Evolutionary conservation across 495 filamentous ascomycete genomes (phyloP).

Genomic region (Acidomyces sp.): DNA sequence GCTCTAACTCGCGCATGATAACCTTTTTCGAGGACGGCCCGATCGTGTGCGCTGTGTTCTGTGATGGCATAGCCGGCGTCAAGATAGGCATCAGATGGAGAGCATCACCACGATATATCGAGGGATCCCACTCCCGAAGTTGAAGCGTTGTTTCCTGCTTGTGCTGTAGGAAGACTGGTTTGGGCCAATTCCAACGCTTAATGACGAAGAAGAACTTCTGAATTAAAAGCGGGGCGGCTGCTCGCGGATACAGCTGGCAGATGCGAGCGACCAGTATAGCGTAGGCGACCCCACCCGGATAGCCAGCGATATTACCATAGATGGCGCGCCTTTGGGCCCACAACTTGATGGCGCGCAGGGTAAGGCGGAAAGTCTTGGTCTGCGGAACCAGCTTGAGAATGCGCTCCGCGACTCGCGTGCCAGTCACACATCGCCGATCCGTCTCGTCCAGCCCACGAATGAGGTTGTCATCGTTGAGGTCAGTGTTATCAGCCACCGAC

Average conservation of each 20-base stretch:
- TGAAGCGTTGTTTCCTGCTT: conserved; percentile 73
- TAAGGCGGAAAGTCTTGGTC: conserved; percentile 71
- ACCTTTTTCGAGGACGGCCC: conserved; percentile 71
- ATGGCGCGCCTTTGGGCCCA: conserved; percentile 91
- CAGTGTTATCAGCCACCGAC: conserved; percentile 57
- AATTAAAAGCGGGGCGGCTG: conserved; percentile 70
- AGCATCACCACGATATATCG: conserved; percentile 68
- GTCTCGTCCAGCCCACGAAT: conserved; percentile 74
- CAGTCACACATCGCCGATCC: conserved; percentile 80
- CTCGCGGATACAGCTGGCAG: conserved; percentile 93
- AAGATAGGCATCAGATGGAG: conserved; percentile 94
- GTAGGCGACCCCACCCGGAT: conserved; percentile 93
- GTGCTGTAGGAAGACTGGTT: conserved; percentile 73
- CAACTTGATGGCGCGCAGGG: conserved; percentile 81
- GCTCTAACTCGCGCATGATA: conserved; percentile 67
- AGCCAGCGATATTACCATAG: conserved; percentile 90
- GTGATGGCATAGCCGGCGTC: conserved; percentile 77
- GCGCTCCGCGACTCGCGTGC: conserved; percentile 83
- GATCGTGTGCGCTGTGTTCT: conserved; percentile 94
- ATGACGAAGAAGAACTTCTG: conserved; percentile 90
- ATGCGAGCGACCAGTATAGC: conserved; percentile 92
- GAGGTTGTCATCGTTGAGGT: conserved; percentile 67
- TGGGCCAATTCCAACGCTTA: conserved; percentile 83
- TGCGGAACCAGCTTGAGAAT: conserved; percentile 82
- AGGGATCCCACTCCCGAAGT: conserved; percentile 86